A percentile compares a stretch with the other conserved stretches of the same genome.
Conservation (phyloP, 805 yeast species). For the Metschnikowia kunwiensis region DNA sequence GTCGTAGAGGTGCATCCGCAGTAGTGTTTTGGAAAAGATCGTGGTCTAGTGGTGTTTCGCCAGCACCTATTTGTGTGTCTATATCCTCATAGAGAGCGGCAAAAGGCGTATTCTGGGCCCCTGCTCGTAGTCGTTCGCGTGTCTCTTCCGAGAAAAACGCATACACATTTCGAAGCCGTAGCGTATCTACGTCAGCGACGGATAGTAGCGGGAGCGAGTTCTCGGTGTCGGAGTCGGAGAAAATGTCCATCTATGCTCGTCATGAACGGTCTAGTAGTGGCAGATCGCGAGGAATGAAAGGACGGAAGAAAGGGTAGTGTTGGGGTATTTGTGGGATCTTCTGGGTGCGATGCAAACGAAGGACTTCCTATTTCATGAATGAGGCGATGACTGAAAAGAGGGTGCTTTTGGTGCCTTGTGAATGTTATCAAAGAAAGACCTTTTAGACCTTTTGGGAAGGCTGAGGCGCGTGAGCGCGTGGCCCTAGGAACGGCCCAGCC, state of each 20-base stretch:
- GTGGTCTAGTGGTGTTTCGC: not conserved
- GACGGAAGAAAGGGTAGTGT: no score
- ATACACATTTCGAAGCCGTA: conserved; percentile 10
- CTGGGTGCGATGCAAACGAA: no score
- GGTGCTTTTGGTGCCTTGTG: no score
- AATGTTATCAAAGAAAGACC: no score
- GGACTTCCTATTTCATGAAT: no score
- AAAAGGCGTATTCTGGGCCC: conserved; percentile 12
- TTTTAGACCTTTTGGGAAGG: no score
- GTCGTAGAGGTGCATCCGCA: not conserved
- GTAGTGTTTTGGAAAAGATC: not conserved
- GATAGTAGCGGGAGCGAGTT: conserved; percentile 16
- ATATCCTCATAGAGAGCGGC: conserved; percentile 5
- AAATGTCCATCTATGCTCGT: conserved; percentile 15
- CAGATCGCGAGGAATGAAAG: no score
- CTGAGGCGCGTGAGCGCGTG: no score
- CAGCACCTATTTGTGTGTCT: not conserved
- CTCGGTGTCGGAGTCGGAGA: conserved; percentile 21
- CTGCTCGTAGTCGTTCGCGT: conserved; percentile 11
- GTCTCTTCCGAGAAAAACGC: conserved; percentile 12
- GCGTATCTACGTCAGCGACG: conserved; percentile 13
- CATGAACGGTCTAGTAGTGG: no score
- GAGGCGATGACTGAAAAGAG: no score
- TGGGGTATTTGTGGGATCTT: no score
- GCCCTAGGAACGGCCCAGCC: no score